Evolutionary conservation across 2,329 filamentous ascomycete genomes (phyloP), one percentile per base, ranked within the genome.

Genomic region (Arachnomyces sp.): DNA sequence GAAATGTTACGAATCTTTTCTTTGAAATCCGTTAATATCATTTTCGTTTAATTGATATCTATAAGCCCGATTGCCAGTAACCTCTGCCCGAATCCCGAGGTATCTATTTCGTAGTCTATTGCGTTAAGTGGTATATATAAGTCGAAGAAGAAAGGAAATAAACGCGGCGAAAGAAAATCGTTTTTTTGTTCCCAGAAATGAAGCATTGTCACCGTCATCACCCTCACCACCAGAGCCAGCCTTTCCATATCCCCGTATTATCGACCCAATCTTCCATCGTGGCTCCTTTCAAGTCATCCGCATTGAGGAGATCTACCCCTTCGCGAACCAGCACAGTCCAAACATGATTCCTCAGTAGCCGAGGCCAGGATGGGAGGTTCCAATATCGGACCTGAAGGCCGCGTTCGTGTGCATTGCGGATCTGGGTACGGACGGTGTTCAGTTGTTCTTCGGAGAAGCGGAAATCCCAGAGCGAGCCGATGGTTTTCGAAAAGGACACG

Each of bases 351-450:
- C 74, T 57, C 53, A 76, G 47, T 31, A 65, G 65, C 4, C 68
- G 56, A 1, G 76, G 76, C 74, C 75, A 79, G 39, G 53, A 59
- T 0, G 75, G 75, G 8, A 73, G 65, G 16, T 65, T 63, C 75
- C 75, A 79, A 48, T 78, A 79, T 35, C 76, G 56, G 1, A 68
- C 68, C 48, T 75, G 74, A 32, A 79, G 52, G 0, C 75, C 75
- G 7, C 66, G 60, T 2, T 58, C 51, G 39, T 75, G 67, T 3
- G 76, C 75, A 6, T 64, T 67, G 0, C 59, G 58, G 31, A 79
- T 69, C 51, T 79, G 75, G 3, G 61, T 60, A 20, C 73, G 61
- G 43, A 79, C 62, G 9, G 59, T 53, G 0, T 65, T 49, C 35
- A 72, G 54, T 47, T 78, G 74, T 3, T 48, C 41, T 1, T 55